Evolutionary conservation across 495 filamentous ascomycete species (phyloP), one percentile per base, ranked within the genome.

Genomic region (Xylaria longipes): DNA sequence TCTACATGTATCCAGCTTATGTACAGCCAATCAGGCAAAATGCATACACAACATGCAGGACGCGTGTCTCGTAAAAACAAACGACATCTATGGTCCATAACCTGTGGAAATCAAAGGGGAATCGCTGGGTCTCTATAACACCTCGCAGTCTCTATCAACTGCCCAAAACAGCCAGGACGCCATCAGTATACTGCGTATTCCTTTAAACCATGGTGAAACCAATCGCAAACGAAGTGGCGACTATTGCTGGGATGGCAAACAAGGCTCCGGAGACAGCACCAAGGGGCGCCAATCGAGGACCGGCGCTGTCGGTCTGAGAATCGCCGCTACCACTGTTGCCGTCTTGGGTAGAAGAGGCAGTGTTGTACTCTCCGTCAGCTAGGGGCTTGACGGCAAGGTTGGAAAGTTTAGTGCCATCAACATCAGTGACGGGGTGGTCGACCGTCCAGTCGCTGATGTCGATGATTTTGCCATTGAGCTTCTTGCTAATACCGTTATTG

Each of bases 401-500:
- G 22, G 58, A 65, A 62, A 87, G 65, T 35, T 70, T 56, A 48
- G 66, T 79, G 61, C 83, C 84, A 69, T 84, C 77, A 50, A 78
- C 73, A 74, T 83, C 81, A 61, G 76, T 78, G 68, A 85, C 82
- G 12, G 72, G 60, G 65, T 80, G 74, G 61, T 71, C 81, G 75
- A 86, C 82, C 33, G 72, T 77, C 71, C 77, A 86, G 73, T 84
- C 72, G 68, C 75, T 78, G 77, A 83, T 80, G 39, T 80, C 70
- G 71, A 85, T 77, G 63, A 83, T 71, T 73, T 82, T 80, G 75
- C 82, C 83, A 43, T 63, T 71, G 62, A 83, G 80, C 69, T 76
- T 75, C 58, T 80, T 80, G 39, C 62, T 78, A 58, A 89, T 83
- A 48, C 86, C 87, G 20, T 87, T 85, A 50, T 89, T 81, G 74